A percentile compares a stretch with the other conserved stretches of the same genome.
These are phyloP conservation scores for Usnea hakonensis DNA, from an alignment of 495 filamentous ascomycete genomes.

Conservation along the genomic window DNA sequence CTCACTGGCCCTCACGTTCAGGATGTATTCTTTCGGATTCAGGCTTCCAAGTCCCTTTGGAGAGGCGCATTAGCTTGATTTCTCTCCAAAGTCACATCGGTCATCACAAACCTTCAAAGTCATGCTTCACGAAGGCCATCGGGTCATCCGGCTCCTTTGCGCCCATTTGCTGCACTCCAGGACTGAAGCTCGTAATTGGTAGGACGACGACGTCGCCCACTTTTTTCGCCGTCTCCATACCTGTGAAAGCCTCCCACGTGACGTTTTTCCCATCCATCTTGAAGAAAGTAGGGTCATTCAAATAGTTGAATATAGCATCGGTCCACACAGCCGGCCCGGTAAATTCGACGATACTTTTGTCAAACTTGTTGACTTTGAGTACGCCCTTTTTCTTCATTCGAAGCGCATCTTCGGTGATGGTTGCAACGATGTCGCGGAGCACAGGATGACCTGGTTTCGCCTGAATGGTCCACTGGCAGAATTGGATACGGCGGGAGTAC, in stretches of 20 bases:
- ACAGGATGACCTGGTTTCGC: conserved; percentile 91
- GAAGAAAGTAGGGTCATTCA: conserved; percentile 89
- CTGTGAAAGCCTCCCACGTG: conserved; percentile 81
- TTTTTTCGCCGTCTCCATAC: conserved; percentile 71
- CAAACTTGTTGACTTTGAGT: conserved; percentile 55
- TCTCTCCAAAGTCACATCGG: not conserved
- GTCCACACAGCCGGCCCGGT: conserved; percentile 96
- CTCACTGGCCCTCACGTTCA: conserved; percentile 13
- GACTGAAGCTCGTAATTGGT: conserved; percentile 95
- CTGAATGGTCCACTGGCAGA: conserved; percentile 99
- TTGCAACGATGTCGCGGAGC: conserved; percentile 75
- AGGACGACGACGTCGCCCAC: conserved; percentile 90
- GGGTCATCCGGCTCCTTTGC: conserved; percentile 86
- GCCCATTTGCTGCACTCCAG: conserved; percentile 88
- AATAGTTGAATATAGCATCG: conserved; percentile 81
- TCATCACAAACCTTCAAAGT: conserved; percentile 70
- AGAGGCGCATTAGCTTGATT: conserved; percentile 4
- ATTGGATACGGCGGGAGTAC: conserved; percentile 94
- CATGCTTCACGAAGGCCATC: conserved; percentile 96
- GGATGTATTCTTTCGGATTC: conserved; percentile 43
- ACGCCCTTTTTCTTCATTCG: conserved; percentile 62
- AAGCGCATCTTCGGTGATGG: conserved; percentile 75
- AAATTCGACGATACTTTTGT: conserved; percentile 86
- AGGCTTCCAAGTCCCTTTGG: conserved; percentile 70
- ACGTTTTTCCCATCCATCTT: conserved; percentile 66